phyloP scores from a whole-genome alignment of 371 early-diverging fungal species.

The Mucor indicus region DNA sequence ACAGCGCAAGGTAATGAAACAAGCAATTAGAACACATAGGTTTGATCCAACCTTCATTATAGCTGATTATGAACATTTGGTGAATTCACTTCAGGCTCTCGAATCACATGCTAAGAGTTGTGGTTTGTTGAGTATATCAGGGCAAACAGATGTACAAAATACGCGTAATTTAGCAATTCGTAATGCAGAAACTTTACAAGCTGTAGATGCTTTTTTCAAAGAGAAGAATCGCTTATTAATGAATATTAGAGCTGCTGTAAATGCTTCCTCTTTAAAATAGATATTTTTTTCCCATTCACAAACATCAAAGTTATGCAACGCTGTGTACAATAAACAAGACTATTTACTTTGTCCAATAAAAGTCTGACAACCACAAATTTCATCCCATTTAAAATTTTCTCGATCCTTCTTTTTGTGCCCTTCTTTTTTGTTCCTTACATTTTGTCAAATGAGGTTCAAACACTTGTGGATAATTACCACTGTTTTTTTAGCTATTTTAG shows the following conservation, averaged over 20 bases:
- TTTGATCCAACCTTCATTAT: background rate
- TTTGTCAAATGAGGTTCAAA: background rate
- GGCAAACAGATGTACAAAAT: constrained; percentile 22
- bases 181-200: constrained; percentile 38
- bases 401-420: too few relatives aligned
- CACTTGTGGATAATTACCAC: background rate
- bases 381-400: too few relatives aligned
- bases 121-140: constrained; percentile 43
- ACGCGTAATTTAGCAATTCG: constrained; percentile 38
- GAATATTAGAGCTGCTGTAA: constrained; percentile 41
- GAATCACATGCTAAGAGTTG: constrained; percentile 38
- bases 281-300: too few relatives aligned
- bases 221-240: constrained; percentile 38
- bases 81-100: constrained; percentile 23
- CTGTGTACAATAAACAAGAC: too few relatives aligned
- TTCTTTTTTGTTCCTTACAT: background rate
- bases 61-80: constrained; percentile 42
- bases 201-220: constrained; percentile 38
- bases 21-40: background rate
- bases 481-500: background rate
- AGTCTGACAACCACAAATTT: too few relatives aligned
- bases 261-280: constrained; percentile 13
- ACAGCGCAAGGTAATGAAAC: constrained; percentile 25
- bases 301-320: too few relatives aligned
- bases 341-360: too few relatives aligned